Percentiles rank a stretch among this genome's conserved stretches.
phyloP scores from a whole-genome alignment of 2,329 filamentous ascomycete genomes.

The Ascocoryne sarcoides region DNA sequence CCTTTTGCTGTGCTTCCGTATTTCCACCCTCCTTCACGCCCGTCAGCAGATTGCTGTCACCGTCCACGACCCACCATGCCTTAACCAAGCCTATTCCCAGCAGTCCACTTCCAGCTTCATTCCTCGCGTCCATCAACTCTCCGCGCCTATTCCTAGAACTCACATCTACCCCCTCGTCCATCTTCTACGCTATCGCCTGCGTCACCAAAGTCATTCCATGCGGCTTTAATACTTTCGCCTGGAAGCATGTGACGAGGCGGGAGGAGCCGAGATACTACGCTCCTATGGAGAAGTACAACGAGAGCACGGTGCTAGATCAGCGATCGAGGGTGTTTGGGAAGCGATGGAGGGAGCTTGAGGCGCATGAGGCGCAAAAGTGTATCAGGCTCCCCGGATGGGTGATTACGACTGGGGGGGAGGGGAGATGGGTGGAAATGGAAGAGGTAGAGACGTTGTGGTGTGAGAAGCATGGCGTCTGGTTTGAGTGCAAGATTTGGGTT shows the following conservation, averaged over 20 bases:
- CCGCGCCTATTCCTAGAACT: neutral
- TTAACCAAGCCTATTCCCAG: neutral
- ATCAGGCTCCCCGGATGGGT: neutral
- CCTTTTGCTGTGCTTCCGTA: neutral
- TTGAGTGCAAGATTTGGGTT: slow-evolving; percentile 9
- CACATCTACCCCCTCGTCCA: too few relatives aligned
- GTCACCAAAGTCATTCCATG: slow-evolving; percentile 2
- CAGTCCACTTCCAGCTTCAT: neutral
- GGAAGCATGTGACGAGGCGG: too few relatives aligned
- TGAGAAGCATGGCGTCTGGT: slow-evolving; percentile 6
- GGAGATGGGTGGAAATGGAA: slow-evolving; percentile 7
- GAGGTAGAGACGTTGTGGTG: slow-evolving; percentile 12
- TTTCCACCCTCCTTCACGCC: neutral
- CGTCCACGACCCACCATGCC: neutral
- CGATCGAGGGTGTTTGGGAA: neutral
- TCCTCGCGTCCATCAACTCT: neutral
- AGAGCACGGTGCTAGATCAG: slow-evolving; percentile 1
- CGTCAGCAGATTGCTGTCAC: neutral
- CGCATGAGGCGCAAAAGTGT: slow-evolving; percentile 1
- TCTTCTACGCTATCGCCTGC: slow-evolving; percentile 1
- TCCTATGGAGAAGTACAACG: slow-evolving; percentile 2
- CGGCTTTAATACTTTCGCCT: too few relatives aligned
- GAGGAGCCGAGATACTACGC: slow-evolving; percentile 10
- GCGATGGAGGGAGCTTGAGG: slow-evolving; percentile 3
- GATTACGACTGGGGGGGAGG: slow-evolving; percentile 3